Conservation (phyloP, 1,139 yeast genomes). For the Zygoascus sp. region DNA sequence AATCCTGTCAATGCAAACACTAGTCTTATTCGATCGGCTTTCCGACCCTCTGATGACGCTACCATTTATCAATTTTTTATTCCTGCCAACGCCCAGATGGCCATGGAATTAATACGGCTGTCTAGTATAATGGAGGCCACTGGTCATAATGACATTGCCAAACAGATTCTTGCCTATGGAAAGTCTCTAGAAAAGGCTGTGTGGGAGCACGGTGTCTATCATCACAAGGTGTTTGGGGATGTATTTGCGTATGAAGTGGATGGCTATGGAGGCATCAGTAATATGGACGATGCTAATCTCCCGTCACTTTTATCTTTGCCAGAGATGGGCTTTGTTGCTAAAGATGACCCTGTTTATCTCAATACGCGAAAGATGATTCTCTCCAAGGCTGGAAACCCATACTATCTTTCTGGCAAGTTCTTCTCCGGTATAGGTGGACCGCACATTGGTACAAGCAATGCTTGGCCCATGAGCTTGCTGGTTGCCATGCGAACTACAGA, state of each 20-base stretch:
- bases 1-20: slow-evolving; percentile 73
- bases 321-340: slow-evolving; percentile 61
- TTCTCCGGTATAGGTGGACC: slow-evolving; percentile 89
- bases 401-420: slow-evolving; percentile 55
- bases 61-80: slow-evolving; percentile 73
- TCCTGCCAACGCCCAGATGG: slow-evolving; percentile 80
- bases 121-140: slow-evolving; percentile 25
- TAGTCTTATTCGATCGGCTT: slow-evolving; percentile 77
- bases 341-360: slow-evolving; percentile 57
- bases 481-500: slow-evolving; percentile 70
- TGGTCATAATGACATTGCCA: slow-evolving; percentile 27
- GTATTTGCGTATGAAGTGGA: slow-evolving; percentile 89
- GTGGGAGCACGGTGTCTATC: slow-evolving; percentile 55
- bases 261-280: slow-evolving; percentile 69
- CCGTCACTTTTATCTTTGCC: slow-evolving; percentile 82
- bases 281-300: slow-evolving; percentile 89
- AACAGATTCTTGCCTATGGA: slow-evolving; percentile 39
- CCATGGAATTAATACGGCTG: slow-evolving; percentile 54
- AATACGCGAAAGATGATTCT: slow-evolving; percentile 77
- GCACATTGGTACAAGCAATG: slow-evolving; percentile 72
- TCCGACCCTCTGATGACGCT: slow-evolving; percentile 88
- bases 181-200: slow-evolving; percentile 52
- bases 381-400: slow-evolving; percentile 70
- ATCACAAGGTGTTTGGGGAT: slow-evolving; percentile 65
- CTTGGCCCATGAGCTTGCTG: slow-evolving; percentile 88